phyloP scores from a whole-genome alignment of 2,329 filamentous ascomycete genomes.

The Pezizomycotina sp. region DNA sequence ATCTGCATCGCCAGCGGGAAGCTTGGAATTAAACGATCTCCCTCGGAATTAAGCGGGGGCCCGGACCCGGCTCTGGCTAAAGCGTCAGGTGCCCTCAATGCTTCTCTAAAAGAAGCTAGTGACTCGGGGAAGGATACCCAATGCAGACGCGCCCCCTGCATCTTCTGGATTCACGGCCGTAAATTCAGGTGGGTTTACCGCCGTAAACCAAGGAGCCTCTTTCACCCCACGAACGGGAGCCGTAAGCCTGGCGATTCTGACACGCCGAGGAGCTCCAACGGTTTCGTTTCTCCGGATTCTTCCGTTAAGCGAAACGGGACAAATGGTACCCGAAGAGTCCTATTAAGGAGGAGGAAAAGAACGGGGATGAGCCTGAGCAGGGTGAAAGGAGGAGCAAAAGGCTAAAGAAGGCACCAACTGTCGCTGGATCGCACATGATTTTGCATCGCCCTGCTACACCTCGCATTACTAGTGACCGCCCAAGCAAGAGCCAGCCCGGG shows the following conservation, averaged over 20 bases:
- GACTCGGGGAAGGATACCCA: conserved; percentile 30
- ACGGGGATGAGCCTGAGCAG: conserved; percentile 45
- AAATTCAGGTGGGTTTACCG: conserved; percentile 44
- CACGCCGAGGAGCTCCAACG: conserved; percentile 46
- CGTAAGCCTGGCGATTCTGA: conserved; percentile 39
- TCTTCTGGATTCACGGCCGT: conserved; percentile 44
- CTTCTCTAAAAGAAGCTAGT: conserved; percentile 32
- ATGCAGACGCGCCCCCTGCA: conserved; percentile 27
- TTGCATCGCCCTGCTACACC: conserved; percentile 65
- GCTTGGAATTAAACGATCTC: conserved; percentile 9
- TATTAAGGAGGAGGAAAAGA: conserved; percentile 24
- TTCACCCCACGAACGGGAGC: conserved; percentile 41
- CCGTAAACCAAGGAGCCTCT: conserved; percentile 41
- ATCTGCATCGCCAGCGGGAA: conserved; percentile 53
- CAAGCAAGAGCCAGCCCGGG: conserved; percentile 40
- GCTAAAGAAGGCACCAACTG: conserved; percentile 73
- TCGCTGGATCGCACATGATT: conserved; percentile 94
- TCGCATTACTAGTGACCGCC: conserved; percentile 42
- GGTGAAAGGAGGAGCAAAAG: conserved; percentile 77
- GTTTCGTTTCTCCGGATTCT: conserved; percentile 48
- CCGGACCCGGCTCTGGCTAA: conserved; percentile 51
- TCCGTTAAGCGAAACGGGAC: conserved; percentile 44
- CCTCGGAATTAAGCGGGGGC: conserved; percentile 27
- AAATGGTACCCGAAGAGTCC: conserved; percentile 24
- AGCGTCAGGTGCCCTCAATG: conserved; percentile 41